Conservation (phyloP, 345 rosid genomes). For the Rhodomyrtus tomentosa region DNA sequence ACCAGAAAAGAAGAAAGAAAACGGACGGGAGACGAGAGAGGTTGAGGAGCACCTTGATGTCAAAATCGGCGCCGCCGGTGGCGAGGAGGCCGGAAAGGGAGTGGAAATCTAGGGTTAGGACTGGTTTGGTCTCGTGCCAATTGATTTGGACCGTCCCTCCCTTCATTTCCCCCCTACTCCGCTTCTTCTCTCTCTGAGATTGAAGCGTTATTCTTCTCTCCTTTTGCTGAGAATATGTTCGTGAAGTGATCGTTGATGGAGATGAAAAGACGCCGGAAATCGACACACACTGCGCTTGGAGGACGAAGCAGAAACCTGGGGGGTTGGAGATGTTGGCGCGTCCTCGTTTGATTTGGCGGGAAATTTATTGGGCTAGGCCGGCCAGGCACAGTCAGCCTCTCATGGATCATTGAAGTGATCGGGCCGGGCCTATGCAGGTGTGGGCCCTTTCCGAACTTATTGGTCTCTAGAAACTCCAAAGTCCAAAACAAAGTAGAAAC, state of each 20-base stretch:
- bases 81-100: constrained; percentile 79
- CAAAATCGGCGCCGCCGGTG: constrained; percentile 96
- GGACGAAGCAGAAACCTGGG: not conserved
- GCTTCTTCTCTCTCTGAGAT: not conserved
- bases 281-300: not conserved
- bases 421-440: not conserved
- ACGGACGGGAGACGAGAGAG: not conserved
- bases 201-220: not conserved
- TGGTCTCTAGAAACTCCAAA: not conserved
- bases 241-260: not conserved
- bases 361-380: not conserved
- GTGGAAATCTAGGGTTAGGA: constrained; percentile 82
- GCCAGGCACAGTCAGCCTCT: not conserved
- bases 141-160: constrained; percentile 92
- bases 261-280: not conserved
- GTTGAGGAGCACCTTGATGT: constrained; percentile 49
- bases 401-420: not conserved
- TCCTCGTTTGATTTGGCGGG: not conserved
- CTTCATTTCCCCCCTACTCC: constrained; percentile 31
- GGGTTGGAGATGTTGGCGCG: not conserved
- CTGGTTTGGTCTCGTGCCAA: constrained; percentile 89
- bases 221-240: not conserved
- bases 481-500: too few species aligned
- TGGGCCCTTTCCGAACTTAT: not conserved
- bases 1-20: not conserved